Evolutionary conservation across 2,329 filamentous ascomycete genomes (phyloP).

Genomic region (Sarocladiaceae sp.): DNA sequence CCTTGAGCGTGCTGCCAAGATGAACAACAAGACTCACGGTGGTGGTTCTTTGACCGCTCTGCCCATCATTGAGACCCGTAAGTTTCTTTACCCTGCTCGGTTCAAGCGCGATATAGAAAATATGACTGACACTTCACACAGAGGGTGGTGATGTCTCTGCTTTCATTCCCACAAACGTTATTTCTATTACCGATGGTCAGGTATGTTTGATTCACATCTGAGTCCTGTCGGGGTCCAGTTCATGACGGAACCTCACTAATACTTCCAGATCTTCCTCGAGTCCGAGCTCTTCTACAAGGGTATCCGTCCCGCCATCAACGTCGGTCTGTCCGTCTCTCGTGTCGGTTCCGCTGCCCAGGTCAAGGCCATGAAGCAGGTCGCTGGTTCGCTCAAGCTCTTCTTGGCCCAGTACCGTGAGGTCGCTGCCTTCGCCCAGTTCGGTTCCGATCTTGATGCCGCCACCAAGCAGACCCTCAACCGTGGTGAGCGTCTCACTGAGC

Average conservation of each 20-base stretch:
- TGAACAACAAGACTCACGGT: conserved; percentile 83
- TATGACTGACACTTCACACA: neutral
- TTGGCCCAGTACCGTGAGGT: conserved; percentile 99
- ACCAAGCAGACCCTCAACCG: conserved; percentile 98
- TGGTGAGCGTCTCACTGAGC: conserved; percentile 98
- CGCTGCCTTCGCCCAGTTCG: conserved; percentile 98
- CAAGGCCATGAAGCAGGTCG: conserved; percentile 99
- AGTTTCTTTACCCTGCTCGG: too few species aligned
- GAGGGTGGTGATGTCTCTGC: conserved; percentile 97
- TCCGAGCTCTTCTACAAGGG: conserved; percentile 99
- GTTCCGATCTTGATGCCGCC: conserved; percentile 97
- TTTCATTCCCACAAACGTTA: conserved; percentile 99
- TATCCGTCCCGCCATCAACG: conserved; percentile 99
- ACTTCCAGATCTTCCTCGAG: conserved; percentile 99
- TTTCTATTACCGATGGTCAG: conserved; percentile 99
- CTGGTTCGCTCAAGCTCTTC: conserved; percentile 99
- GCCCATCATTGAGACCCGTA: conserved; percentile 90
- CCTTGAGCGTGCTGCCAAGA: conserved; percentile 98
- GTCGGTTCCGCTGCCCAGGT: conserved; percentile 99
- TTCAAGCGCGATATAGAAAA: too few species aligned
- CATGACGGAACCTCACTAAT: too few species aligned
- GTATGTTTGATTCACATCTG: too few species aligned
- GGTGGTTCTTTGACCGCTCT: conserved; percentile 96
- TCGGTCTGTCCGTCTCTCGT: conserved; percentile 99
- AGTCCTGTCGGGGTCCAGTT: too few species aligned